Percentiles rank a stretch among this genome's conserved stretches.
Conservation (phyloP, 2,329 filamentous ascomycete genomes). For the Fusarium papillatum region DNA sequence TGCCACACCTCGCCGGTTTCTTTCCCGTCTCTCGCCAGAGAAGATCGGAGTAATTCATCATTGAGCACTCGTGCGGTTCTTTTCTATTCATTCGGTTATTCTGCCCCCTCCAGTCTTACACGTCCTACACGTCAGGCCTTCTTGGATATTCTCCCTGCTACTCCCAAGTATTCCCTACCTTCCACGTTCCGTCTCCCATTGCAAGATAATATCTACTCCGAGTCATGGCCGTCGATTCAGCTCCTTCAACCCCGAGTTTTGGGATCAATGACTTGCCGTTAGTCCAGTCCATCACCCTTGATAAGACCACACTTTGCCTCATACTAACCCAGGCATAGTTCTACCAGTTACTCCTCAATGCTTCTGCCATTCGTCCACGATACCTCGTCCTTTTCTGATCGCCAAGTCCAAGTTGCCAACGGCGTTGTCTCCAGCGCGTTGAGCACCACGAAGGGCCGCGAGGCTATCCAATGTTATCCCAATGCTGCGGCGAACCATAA, state of each 20-base stretch:
- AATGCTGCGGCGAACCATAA: neutral
- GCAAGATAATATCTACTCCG: neutral
- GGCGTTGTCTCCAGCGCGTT: neutral
- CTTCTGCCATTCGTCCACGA: neutral
- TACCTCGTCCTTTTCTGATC: neutral
- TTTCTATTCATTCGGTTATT: too few relatives aligned
- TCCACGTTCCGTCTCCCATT: too few relatives aligned
- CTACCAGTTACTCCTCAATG: neutral
- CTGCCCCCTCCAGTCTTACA: too few relatives aligned
- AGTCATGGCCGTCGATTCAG: neutral
- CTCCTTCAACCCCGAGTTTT: neutral
- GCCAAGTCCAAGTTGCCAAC: neutral
- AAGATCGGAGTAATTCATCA: too few relatives aligned
- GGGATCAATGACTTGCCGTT: neutral
- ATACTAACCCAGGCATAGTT: neutral
- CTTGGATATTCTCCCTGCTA: too few relatives aligned
- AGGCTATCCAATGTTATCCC: neutral
- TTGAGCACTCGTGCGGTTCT: too few relatives aligned
- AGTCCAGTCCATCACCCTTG: neutral
- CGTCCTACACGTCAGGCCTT: too few relatives aligned
- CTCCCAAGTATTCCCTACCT: too few relatives aligned
- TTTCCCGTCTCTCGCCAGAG: too few relatives aligned
- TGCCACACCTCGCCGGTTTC: too few relatives aligned
- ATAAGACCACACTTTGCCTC: neutral
- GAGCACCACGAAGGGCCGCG: too few relatives aligned